Conservation (phyloP, 192 early-diverging fungal species). For the Podila epigama region DNA sequence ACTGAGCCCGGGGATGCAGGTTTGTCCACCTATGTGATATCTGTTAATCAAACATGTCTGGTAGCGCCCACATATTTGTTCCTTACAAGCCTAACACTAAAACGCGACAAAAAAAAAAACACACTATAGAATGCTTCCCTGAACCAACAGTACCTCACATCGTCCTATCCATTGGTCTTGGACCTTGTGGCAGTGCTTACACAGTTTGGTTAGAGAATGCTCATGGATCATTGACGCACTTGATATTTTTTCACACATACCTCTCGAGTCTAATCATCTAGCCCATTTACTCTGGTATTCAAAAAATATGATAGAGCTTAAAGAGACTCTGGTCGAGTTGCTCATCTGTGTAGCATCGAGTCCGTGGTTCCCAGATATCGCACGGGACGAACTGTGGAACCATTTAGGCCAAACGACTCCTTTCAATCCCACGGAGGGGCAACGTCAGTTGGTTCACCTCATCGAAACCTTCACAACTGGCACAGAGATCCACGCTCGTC, state of each 20-base stretch:
- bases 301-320: background rate
- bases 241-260: background rate
- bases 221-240: background rate
- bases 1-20: constrained; percentile 47
- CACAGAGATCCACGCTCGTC: constrained; percentile 18
- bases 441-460: constrained; percentile 6
- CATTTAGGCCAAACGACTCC: background rate
- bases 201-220: constrained; percentile 2
- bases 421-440: background rate
- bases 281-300: background rate
- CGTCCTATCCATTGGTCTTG: constrained; percentile 29
- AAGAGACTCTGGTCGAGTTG: constrained; percentile 7
- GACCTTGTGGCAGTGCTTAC: constrained; percentile 19
- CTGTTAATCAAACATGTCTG: too few relatives aligned
- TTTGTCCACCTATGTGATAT: background rate
- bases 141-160: constrained; percentile 18
- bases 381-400: constrained; percentile 18
- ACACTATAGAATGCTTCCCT: constrained; percentile 12
- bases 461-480: constrained; percentile 13
- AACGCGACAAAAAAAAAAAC: background rate
- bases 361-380: constrained; percentile 29
- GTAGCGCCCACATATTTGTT: too few relatives aligned
- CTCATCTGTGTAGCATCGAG: constrained; percentile 34
- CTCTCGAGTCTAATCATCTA: background rate
- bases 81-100: background rate